Evolutionary conservation across 1,139 yeast species (phyloP).

Genomic region (Sugiyamaella pinicola): DNA sequence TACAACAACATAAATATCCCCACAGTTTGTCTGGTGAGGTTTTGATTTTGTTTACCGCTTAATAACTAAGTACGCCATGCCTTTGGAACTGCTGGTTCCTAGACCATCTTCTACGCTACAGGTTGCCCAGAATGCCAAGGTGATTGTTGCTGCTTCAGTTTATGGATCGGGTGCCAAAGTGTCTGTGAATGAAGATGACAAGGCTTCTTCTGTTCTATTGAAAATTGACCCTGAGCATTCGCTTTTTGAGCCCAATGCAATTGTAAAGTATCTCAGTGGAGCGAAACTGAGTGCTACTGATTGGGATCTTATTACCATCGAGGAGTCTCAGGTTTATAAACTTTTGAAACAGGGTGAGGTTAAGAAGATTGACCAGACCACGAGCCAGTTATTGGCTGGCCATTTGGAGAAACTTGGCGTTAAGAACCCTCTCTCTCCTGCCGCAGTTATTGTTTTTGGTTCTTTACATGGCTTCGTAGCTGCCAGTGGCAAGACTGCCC

Average conservation of each 20-base stretch:
- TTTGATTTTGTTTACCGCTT: not conserved
- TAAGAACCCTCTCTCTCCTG: constrained; percentile 31
- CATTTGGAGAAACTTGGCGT: constrained; percentile 23
- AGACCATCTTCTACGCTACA: constrained; percentile 30
- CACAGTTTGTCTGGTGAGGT: not conserved
- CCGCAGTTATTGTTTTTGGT: constrained; percentile 37
- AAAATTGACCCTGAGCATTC: constrained; percentile 25
- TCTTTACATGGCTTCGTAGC: constrained; percentile 39
- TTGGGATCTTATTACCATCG: constrained; percentile 30
- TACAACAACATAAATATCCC: too few species aligned
- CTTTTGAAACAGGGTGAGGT: constrained; percentile 33
- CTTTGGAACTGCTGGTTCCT: constrained; percentile 28
- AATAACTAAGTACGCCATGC: constrained; percentile 4
- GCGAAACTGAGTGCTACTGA: constrained; percentile 28
- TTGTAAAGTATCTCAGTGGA: constrained; percentile 53
- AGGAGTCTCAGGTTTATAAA: constrained; percentile 34
- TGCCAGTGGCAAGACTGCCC: constrained; percentile 37
- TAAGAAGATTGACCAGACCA: constrained; percentile 32
- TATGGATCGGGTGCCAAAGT: constrained; percentile 22
- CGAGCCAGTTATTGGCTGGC: constrained; percentile 21
- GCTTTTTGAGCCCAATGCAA: constrained; percentile 78
- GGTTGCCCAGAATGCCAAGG: constrained; percentile 31
- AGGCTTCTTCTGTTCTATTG: constrained; percentile 2
- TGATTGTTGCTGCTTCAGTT: constrained; percentile 29
- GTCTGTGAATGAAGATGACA: constrained; percentile 10